Evolutionary conservation across 768 basidiomycete species (phyloP).

Genomic region (Asterophora parasitica): DNA sequence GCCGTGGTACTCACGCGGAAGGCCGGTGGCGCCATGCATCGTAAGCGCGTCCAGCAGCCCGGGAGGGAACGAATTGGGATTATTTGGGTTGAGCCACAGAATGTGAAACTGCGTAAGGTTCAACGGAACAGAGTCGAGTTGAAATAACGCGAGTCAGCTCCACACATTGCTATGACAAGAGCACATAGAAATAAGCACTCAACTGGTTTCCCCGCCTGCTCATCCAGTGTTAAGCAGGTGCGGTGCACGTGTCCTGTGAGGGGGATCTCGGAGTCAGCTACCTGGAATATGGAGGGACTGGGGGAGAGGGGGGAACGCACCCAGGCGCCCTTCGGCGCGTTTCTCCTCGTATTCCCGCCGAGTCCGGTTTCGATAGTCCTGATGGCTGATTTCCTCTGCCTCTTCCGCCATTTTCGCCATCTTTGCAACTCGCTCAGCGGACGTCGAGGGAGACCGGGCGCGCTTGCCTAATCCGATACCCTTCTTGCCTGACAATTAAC

Average conservation of each 20-base stretch:
- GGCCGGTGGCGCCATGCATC: constrained; percentile 27
- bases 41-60: constrained; percentile 57
- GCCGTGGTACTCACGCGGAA: constrained; percentile 22
- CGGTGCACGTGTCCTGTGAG: constrained; percentile 56
- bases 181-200: background rate
- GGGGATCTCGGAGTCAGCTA: constrained; percentile 1
- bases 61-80: constrained; percentile 60
- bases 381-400: constrained; percentile 51
- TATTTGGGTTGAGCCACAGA: constrained; percentile 69
- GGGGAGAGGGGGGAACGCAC: constrained; percentile 20
- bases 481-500: constrained; percentile 54
- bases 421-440: constrained; percentile 63
- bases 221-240: constrained; percentile 74
- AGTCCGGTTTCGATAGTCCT: constrained; percentile 65
- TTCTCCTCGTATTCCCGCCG: constrained; percentile 72
- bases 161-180: constrained; percentile 6
- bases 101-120: constrained; percentile 63
- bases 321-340: constrained; percentile 65
- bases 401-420: constrained; percentile 78
- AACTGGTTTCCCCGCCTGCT: constrained; percentile 63
- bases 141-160: background rate
- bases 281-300: background rate
- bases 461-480: constrained; percentile 76
- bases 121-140: constrained; percentile 1
- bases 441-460: constrained; percentile 53